Evolutionary conservation across 2,329 filamentous ascomycete species (phyloP).

Genomic region (Cordyceps militaris): DNA sequence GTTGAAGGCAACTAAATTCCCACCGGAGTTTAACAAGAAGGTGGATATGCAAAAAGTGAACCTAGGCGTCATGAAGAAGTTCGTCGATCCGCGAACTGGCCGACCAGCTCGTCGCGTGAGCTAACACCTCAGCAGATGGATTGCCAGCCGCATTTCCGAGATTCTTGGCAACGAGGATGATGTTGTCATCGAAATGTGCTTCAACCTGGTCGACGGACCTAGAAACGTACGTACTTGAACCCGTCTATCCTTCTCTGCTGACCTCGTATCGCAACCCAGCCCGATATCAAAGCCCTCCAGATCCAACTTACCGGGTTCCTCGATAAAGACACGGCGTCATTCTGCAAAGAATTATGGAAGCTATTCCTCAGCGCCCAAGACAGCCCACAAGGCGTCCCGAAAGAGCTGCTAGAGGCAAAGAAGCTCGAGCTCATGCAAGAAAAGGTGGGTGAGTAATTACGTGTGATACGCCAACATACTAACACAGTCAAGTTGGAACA

Average conservation of each 20-base stretch:
- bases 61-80: conserved; percentile 97
- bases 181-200: conserved; percentile 82
- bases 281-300: conserved; percentile 90
- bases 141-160: conserved; percentile 76
- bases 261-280: conserved; percentile 45
- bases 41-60: conserved; percentile 98
- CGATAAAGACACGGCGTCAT: conserved; percentile 79
- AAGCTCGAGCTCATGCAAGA: conserved; percentile 92
- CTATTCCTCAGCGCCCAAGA: conserved; percentile 83
- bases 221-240: conserved; percentile 56
- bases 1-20: conserved; percentile 86
- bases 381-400: conserved; percentile 84
- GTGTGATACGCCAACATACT: not conserved
- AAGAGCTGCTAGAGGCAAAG: conserved; percentile 91
- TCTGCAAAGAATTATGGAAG: conserved; percentile 92
- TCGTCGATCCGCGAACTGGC: conserved; percentile 27
- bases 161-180: conserved; percentile 93
- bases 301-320: conserved; percentile 93
- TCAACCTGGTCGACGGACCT: conserved; percentile 62
- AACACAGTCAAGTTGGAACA: conserved; percentile 60
- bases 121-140: conserved; percentile 62
- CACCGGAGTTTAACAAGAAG: conserved; percentile 86
- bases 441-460: conserved; percentile 53
- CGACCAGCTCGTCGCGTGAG: conserved; percentile 10
- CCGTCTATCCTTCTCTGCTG: conserved; percentile 21